Percentiles rank a stretch among this genome's conserved stretches.
Conservation (phyloP, 116 monocot genomes). For the Phalaenopsis hybrid region DNA sequence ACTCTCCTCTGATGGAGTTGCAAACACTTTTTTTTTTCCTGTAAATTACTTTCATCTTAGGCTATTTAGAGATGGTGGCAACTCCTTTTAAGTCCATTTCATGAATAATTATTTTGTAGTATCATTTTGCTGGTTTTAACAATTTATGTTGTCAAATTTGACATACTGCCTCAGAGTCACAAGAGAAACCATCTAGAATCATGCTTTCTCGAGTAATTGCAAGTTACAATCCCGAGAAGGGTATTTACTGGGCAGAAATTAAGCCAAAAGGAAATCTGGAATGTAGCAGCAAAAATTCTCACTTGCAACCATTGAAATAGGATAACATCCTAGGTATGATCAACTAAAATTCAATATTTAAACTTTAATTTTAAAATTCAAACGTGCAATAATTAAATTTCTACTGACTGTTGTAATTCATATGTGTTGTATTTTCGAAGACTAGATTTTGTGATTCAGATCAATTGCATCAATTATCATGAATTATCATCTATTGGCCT, state of each 20-base stretch:
- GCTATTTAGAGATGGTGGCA: too few species aligned
- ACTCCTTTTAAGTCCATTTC: too few species aligned
- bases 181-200: too few species aligned
- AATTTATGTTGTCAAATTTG: too few species aligned
- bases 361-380: neutral
- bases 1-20: too few species aligned
- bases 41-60: too few species aligned
- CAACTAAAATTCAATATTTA: neutral
- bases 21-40: too few species aligned
- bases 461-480: neutral
- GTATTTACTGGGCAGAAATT: neutral
- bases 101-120: too few species aligned
- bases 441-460: neutral
- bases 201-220: too few species aligned
- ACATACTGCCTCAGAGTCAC: too few species aligned
- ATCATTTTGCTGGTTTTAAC: too few species aligned
- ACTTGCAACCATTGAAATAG: neutral
- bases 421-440: neutral
- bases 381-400: neutral
- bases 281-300: neutral
- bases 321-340: neutral
- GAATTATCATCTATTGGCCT: neutral
- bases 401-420: neutral
- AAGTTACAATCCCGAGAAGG: neutral
- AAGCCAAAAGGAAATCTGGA: neutral